phyloP scores from a whole-genome alignment of 345 rosid species.

The Melastoma malabathricum region DNA sequence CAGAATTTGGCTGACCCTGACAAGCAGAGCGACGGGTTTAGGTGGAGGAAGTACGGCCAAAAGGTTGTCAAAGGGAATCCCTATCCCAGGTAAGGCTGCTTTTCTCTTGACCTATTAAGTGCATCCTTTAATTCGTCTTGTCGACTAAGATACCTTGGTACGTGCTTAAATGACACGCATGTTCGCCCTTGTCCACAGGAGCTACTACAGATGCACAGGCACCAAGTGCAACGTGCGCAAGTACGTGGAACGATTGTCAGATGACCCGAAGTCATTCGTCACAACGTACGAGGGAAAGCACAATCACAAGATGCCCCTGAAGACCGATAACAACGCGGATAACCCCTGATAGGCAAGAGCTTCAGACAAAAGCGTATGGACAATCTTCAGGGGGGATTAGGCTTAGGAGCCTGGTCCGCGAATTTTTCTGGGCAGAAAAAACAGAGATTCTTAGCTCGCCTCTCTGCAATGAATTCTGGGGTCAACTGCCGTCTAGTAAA shows the following conservation, averaged over 20 bases:
- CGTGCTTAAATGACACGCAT: too few relatives aligned
- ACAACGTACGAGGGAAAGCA: slow-evolving; percentile 96
- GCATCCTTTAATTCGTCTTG: too few relatives aligned
- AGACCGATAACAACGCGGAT: slow-evolving; percentile 11
- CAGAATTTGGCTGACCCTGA: slow-evolving; percentile 53
- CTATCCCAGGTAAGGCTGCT: slow-evolving; percentile 56
- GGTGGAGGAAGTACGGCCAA: slow-evolving; percentile 98
- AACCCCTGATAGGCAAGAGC: neutral
- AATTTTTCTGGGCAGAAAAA: too few relatives aligned
- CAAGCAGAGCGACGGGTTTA: slow-evolving; percentile 72
- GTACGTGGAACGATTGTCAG: slow-evolving; percentile 86
- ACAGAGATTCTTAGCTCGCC: too few relatives aligned
- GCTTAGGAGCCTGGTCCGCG: too few relatives aligned
- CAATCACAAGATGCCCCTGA: slow-evolving; percentile 65
- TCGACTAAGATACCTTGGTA: too few relatives aligned
- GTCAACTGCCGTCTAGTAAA: too few relatives aligned
- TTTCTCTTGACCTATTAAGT: neutral
- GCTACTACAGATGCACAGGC: slow-evolving; percentile 87
- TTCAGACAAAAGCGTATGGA: too few relatives aligned
- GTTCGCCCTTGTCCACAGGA: slow-evolving; percentile 29
- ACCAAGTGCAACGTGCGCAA: slow-evolving; percentile 71
- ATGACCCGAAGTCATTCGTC: slow-evolving; percentile 70
- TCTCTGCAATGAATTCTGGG: too few relatives aligned
- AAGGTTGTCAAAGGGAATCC: slow-evolving; percentile 92
- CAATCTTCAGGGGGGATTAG: too few relatives aligned